Evolutionary conservation across 306 rosid genomes (phyloP), one percentile per base, ranked within the genome.

Genomic region (Corylus heterophylla): DNA sequence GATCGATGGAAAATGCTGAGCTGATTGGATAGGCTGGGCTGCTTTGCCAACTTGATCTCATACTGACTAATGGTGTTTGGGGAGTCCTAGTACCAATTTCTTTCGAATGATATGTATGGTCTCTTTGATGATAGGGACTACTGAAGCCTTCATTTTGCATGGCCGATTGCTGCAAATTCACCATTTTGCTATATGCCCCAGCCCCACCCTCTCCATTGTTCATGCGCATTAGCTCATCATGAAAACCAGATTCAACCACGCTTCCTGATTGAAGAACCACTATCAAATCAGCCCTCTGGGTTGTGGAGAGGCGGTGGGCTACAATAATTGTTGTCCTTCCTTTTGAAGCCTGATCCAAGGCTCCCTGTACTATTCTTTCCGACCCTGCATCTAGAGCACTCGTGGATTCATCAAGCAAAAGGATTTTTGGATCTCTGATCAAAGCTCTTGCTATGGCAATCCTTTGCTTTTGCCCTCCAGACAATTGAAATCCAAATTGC

Each of bases 381-480:
- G 98, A 92, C 12, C 82, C 86, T 78, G 94, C 87, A 88, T 94
- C 98, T 79, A 92, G 82, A 74, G 97, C 97, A 85, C 94, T 94
- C 2, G 97, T 94, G 29, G 97, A 97, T 87, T 94, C 98, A 86
- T 92, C 98, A 27, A 94, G 91, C 29, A 94, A 80, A 13, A 94
- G 87, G 67, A 92, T 90, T 87, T 77, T 89, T 1, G 96, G 96
- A 66, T 94, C 88, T 79, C 97, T 76, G 78, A 94, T 74, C 42
- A 89, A 56, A 25, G 97, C 96, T 72, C 96, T 94, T 73, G 97
- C 98, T 64, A 94, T 92, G 35, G 94, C 93, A 81, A 94, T 89
- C 83, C 98, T 90, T 76, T 94, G 98, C 83, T 90, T 94, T 85
- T 94, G 93, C 56, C 98, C 91, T 83, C 97, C 96, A 20, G 96